Conservation (phyloP, 2,329 filamentous ascomycete species). For the Lizonia empirigonia region DNA sequence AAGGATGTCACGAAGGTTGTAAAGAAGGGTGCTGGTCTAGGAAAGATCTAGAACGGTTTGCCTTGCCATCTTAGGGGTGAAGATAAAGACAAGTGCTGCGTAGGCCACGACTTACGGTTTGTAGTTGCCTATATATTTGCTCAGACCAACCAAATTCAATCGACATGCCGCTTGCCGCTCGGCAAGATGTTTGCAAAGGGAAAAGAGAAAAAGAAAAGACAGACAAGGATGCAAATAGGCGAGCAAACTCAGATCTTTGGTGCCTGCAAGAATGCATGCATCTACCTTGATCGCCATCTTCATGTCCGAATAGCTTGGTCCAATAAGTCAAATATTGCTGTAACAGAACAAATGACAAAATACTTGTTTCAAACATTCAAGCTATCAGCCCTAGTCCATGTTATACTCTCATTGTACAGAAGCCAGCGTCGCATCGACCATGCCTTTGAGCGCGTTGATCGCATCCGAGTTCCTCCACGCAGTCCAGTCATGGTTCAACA, state of each 20-base stretch:
- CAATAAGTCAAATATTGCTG: background rate
- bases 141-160: background rate
- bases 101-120: background rate
- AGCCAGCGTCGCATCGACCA: constrained; percentile 48
- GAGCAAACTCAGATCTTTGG: too few species aligned
- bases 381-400: background rate
- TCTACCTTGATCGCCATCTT: background rate
- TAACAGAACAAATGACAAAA: background rate
- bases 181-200: background rate
- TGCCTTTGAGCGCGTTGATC: constrained; percentile 57
- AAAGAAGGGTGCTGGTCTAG: constrained; percentile 55
- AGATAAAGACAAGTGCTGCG: too few species aligned
- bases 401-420: constrained; percentile 9
- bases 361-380: background rate
- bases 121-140: background rate
- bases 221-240: too few species aligned
- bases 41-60: constrained; percentile 42
- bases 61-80: background rate
- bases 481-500: constrained; percentile 54
- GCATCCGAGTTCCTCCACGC: constrained; percentile 48
- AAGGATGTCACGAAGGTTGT: constrained; percentile 51
- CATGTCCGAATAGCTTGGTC: background rate
- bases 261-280: too few species aligned
- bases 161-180: background rate
- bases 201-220: too few species aligned